These are phyloP conservation scores for Ophiostoma perfectum DNA, from an alignment of 2,329 filamentous ascomycete genomes.

Conservation along the genomic window DNA sequence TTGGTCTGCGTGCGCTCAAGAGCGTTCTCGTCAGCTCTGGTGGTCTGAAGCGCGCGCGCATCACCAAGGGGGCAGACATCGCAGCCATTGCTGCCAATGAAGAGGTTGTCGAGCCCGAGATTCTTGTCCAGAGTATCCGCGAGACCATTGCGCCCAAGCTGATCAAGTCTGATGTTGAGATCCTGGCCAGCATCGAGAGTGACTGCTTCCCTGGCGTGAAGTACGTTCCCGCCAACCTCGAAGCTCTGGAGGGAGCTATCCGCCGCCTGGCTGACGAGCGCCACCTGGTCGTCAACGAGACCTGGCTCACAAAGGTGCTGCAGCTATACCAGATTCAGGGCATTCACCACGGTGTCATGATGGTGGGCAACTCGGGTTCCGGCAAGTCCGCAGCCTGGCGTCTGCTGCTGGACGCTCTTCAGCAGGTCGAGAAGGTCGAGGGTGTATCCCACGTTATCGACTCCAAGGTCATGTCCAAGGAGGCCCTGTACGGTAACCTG, in stretches of 20 bases:
- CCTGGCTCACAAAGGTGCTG: slow-evolving; percentile 95
- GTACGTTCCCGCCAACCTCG: slow-evolving; percentile 84
- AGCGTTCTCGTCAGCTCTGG: slow-evolving; percentile 98
- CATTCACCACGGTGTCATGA: slow-evolving; percentile 99
- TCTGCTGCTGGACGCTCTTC: slow-evolving; percentile 81
- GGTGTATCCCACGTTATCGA: slow-evolving; percentile 97
- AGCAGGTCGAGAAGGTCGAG: slow-evolving; percentile 84
- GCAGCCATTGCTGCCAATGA: slow-evolving; percentile 46
- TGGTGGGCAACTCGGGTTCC: slow-evolving; percentile 96
- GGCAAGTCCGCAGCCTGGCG: slow-evolving; percentile 97
- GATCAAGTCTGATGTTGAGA: slow-evolving; percentile 84
- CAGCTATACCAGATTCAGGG: slow-evolving; percentile 97
- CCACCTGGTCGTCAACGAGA: slow-evolving; percentile 82
- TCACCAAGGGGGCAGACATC: slow-evolving; percentile 44
- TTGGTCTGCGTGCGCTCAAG: slow-evolving; percentile 94
- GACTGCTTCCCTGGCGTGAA: slow-evolving; percentile 87
- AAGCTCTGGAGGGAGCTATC: slow-evolving; percentile 74
- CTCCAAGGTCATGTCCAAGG: slow-evolving; percentile 99
- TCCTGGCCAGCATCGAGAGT: slow-evolving; percentile 76
- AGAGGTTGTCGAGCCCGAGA: slow-evolving; percentile 83
- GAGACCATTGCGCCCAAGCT: slow-evolving; percentile 98
- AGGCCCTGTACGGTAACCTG: slow-evolving; percentile 89
- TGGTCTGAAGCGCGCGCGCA: slow-evolving; percentile 80
- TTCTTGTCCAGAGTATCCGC: slow-evolving; percentile 95
- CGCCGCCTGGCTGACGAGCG: slow-evolving; percentile 75